Evolutionary conservation across 352 stramenopile genomes (phyloP).

Genomic region (Peronospora belbahrii): DNA sequence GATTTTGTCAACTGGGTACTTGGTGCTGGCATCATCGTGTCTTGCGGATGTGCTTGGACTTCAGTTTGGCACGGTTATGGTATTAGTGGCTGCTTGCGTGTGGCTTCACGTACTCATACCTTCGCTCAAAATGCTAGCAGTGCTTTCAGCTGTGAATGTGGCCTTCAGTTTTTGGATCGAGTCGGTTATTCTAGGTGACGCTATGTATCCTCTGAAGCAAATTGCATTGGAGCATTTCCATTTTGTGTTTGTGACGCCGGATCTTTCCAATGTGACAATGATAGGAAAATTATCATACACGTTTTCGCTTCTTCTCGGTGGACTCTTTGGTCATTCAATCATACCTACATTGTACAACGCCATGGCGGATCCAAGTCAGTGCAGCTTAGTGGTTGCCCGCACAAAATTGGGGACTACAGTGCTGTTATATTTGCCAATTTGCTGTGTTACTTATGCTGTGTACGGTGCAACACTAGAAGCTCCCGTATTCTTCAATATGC

Average conservation of each 20-base stretch:
- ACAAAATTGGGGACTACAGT: constrained; percentile 45
- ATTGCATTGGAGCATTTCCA: constrained; percentile 52
- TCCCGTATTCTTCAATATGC: constrained; percentile 81
- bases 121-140: constrained; percentile 46
- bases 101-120: constrained; percentile 66
- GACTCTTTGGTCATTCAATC: constrained; percentile 63
- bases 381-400: constrained; percentile 35
- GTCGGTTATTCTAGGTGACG: constrained; percentile 71
- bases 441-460: constrained; percentile 65
- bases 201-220: constrained; percentile 76
- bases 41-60: constrained; percentile 54
- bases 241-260: constrained; percentile 60
- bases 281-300: constrained; percentile 64
- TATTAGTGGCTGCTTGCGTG: constrained; percentile 39
- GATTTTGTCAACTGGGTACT: constrained; percentile 48
- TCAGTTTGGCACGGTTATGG: constrained; percentile 44
- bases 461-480: constrained; percentile 69
- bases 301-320: constrained; percentile 54
- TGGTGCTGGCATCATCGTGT: constrained; percentile 49
- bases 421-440: constrained; percentile 66
- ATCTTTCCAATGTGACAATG: constrained; percentile 44
- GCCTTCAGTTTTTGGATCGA: constrained; percentile 76
- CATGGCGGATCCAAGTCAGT: constrained; percentile 55
- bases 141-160: constrained; percentile 68
- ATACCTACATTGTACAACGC: constrained; percentile 72